phyloP scores from a whole-genome alignment of 768 basidiomycete genomes.

The Suillus spraguei region DNA sequence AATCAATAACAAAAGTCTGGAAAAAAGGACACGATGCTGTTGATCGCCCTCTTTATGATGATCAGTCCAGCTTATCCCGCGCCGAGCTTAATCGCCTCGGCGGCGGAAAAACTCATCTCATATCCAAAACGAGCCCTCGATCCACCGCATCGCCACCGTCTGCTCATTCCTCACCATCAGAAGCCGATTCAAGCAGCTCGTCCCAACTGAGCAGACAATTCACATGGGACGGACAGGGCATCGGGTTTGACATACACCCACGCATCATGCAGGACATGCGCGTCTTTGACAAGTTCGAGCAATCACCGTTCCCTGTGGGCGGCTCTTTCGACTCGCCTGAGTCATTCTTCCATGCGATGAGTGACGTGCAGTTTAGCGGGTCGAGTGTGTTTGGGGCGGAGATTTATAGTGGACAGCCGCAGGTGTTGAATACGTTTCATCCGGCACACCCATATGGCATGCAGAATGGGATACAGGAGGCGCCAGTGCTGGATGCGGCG shows the following conservation, averaged over 20 bases:
- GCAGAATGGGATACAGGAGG: slow-evolving; percentile 16
- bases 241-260: slow-evolving; percentile 25
- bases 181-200: slow-evolving; percentile 20
- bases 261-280: slow-evolving; percentile 56
- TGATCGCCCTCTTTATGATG: slow-evolving; percentile 30
- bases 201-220: slow-evolving; percentile 9
- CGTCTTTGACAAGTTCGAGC: slow-evolving; percentile 40
- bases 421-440: slow-evolving; percentile 20
- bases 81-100: slow-evolving; percentile 58
- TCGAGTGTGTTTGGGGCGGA: slow-evolving; percentile 22
- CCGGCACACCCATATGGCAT: slow-evolving; percentile 17
- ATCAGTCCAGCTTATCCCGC: slow-evolving; percentile 32
- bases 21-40: slow-evolving; percentile 46
- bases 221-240: slow-evolving; percentile 8
- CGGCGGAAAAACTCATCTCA: slow-evolving; percentile 51
- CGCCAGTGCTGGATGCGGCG: slow-evolving; percentile 54
- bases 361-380: slow-evolving; percentile 31
- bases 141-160: slow-evolving; percentile 14
- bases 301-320: slow-evolving; percentile 18
- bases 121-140: slow-evolving; percentile 24
- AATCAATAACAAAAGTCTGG: slow-evolving; percentile 42
- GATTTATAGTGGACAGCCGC: slow-evolving; percentile 14
- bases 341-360: slow-evolving; percentile 31
- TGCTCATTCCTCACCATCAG: slow-evolving; percentile 16
- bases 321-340: slow-evolving; percentile 34